A percentile compares a stretch with the other conserved stretches of the same genome.
Conservation (phyloP, 306 rosid genomes). For the Gynostemma pentaphyllum region DNA sequence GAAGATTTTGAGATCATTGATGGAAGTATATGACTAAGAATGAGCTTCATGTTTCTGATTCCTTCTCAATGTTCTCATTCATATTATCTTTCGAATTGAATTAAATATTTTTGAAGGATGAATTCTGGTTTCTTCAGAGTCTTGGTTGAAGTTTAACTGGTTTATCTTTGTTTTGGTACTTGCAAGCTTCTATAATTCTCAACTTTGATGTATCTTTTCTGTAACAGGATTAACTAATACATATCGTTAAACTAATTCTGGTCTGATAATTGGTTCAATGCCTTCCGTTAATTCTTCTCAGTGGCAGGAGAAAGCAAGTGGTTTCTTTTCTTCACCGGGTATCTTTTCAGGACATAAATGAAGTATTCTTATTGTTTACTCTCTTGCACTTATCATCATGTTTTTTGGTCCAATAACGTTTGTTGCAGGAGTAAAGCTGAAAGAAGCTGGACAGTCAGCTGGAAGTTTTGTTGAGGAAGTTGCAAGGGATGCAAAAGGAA, state of each 20-base stretch:
- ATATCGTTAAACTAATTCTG: conserved; percentile 14
- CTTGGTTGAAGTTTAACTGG: not conserved
- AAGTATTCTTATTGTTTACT: not conserved
- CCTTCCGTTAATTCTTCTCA: conserved; percentile 56
- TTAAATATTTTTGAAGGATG: not conserved
- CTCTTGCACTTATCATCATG: conserved; percentile 1
- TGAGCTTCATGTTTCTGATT: not conserved
- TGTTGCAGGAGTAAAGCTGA: conserved; percentile 64
- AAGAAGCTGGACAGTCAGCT: conserved; percentile 81
- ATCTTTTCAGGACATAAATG: not conserved
- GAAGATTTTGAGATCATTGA: not conserved
- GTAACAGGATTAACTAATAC: conserved; percentile 27
- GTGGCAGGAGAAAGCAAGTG: conserved; percentile 89
- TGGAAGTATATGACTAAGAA: not conserved
- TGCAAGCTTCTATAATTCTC: not conserved
- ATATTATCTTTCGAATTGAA: not conserved
- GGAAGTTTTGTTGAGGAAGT: conserved; percentile 85
- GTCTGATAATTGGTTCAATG: conserved; percentile 41
- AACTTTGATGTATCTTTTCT: not conserved
- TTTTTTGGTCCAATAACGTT: conserved; percentile 6
- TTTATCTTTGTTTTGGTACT: not conserved
- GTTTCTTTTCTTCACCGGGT: conserved; percentile 91
- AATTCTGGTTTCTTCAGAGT: not conserved
- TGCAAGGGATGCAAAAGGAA: conserved; percentile 81
- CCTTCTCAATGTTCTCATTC: not conserved